Evolutionary conservation across 2,329 filamentous ascomycete species (phyloP), one percentile per base, ranked within the genome.

Genomic region (Chalara sp.): DNA sequence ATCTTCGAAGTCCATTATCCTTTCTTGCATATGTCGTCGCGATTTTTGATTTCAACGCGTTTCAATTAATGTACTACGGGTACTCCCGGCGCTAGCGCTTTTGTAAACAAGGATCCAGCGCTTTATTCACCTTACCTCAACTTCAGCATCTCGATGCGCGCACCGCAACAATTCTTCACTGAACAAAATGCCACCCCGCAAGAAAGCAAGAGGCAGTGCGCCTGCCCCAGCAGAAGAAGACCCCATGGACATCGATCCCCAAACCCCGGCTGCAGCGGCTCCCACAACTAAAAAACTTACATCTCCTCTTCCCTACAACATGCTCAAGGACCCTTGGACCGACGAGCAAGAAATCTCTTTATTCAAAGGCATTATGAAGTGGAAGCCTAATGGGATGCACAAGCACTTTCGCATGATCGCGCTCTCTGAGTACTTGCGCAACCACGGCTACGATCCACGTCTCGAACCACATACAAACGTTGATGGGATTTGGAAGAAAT

Each of bases 331-430:
- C 57, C 80, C 84, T 30, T 99, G 93, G 93, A 96, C 90, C 4
- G 91, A 96, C 63, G 92, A 96, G 64, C 93, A 99, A 68, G 86
- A 95, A 58, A 90, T 89, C 1, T 91, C 89, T 40, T 76, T 99
- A 1, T 89, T 96, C 72, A 96, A 96, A 66, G 89, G 84, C 48
- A 86, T 97, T 58, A 91, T 97, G 57, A 80, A 84, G 65, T 96
- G 88, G 86, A 99, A 99, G 67, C 93, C 93, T n/a, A 92, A 92
- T 40, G 92, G 90, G 54, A 87, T 96, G 77, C 90, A 96, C 72
- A 95, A 92, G 67, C 89, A 96, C 68, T 95, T 96, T 65, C 85
- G 89, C 53, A 91, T 96, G 78, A 83, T 96, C 56, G 84, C 89
- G 6, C 89, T 96, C 52, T 86, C 86, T 43, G 84, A 91, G 59